Evolutionary conservation across 331 rosid species (phyloP), one percentile per base, ranked within the genome.

Genomic region (Cydonia oblonga): DNA sequence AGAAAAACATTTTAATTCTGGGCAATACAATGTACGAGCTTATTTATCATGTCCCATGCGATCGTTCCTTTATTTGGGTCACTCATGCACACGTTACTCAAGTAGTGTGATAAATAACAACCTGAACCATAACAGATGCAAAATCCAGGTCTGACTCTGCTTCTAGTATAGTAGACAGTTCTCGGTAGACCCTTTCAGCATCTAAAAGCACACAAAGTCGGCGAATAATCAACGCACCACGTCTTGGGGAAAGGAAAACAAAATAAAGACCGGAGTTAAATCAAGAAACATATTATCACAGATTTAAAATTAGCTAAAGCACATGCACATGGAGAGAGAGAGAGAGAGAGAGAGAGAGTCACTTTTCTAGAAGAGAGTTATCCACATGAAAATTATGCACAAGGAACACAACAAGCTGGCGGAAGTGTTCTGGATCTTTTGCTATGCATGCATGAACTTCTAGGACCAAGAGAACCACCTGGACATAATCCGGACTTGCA

Each of bases 381-480:
- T 91, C 90, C 40, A 73, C 18, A 75, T 87, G 95, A 69, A 95
- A 95, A 81, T 83, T 90, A 85, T 91, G 84, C 68, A 90, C 91
- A 56, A 95, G 88, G 83, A 82, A 90, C 81, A 84, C 89, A 44
- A 95, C 92, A 81, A 95, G 96, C 65, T 90, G 90, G 63, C 74
- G 87, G 66, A 95, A 95, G 84, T 91, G 97, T 61, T 80, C 87
- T 75, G 75, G 84, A 78, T 95, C 99, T 82, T 86, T 73, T 25
- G 99, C 97, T 68, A 95, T 95, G 86, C 93, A 86, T 19, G 99
- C 99, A 79, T 90, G 97, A 83, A 95, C 89, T 63, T 95, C 96
- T 32, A 95, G 96, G 81, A 91, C 99, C 76, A 95, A 88, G 67
- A 95, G 97, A 77, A 95, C 97, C 75, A 95, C 99, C 99, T 95